Evolutionary conservation across 2,329 filamentous ascomycete genomes (phyloP).

Genomic region (Orbilia oligospora): DNA sequence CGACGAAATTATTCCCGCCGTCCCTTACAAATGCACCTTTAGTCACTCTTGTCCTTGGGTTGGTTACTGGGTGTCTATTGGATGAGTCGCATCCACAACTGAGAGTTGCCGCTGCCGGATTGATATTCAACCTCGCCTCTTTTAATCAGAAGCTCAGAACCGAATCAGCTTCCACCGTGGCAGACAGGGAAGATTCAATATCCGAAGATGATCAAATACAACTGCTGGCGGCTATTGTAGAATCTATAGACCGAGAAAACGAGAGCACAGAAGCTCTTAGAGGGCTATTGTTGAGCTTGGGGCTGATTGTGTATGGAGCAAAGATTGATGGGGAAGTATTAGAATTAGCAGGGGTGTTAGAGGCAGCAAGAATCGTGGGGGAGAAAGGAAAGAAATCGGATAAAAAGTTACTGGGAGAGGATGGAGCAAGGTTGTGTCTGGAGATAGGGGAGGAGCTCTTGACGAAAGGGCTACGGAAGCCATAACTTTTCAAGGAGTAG

Average conservation of each 20-base stretch:
- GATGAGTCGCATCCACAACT: constrained; percentile 81
- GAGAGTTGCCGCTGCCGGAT: constrained; percentile 83
- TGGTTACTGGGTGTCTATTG: constrained; percentile 83
- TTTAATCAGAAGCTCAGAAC: constrained; percentile 74
- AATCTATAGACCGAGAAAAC: constrained; percentile 75
- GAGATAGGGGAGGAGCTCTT: constrained; percentile 70
- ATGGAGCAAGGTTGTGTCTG: constrained; percentile 72
- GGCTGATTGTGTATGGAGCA: constrained; percentile 80
- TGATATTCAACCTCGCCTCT: constrained; percentile 85
- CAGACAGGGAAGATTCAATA: constrained; percentile 73
- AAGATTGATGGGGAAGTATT: constrained; percentile 80
- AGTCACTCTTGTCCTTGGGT: constrained; percentile 74
- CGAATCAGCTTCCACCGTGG: constrained; percentile 69
- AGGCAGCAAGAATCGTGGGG: constrained; percentile 77
- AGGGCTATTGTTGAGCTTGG: constrained; percentile 82
- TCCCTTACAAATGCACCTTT: constrained; percentile 74
- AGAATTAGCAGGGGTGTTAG: constrained; percentile 83
- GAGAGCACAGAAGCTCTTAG: constrained; percentile 78
- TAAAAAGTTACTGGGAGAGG: constrained; percentile 69
- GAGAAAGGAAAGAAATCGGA: constrained; percentile 70
- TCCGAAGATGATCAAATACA: constrained; percentile 82
- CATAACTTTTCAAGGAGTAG: neutral
- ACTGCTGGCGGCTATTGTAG: constrained; percentile 82
- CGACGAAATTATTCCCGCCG: constrained; percentile 78
- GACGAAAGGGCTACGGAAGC: constrained; percentile 65